Evolutionary conservation across 2,329 filamentous ascomycete species (phyloP).

Genomic region (Pseudogymnoascus sp.): DNA sequence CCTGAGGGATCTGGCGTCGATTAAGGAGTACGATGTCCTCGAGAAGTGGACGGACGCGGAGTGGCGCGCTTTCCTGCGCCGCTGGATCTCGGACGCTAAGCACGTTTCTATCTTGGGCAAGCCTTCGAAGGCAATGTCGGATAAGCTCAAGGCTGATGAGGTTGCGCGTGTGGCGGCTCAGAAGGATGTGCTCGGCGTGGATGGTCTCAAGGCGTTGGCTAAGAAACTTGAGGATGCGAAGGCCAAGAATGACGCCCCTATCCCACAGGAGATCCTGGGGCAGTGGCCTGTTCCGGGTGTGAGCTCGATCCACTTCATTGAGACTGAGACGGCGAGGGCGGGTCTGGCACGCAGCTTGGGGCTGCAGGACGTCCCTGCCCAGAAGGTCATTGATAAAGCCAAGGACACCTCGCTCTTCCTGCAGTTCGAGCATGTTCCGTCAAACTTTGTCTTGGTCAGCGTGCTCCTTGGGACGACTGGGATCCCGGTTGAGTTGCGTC

Average conservation of each 20-base stretch:
- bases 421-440: conserved; percentile 93
- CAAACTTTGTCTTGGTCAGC: conserved; percentile 82
- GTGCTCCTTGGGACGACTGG: conserved; percentile 70
- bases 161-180: conserved; percentile 69
- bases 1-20: conserved; percentile 48
- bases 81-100: conserved; percentile 76
- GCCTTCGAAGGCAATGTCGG: conserved; percentile 70
- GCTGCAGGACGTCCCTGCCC: conserved; percentile 56
- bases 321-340: conserved; percentile 74
- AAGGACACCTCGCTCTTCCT: conserved; percentile 65
- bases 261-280: conserved; percentile 73
- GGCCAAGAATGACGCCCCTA: conserved; percentile 76
- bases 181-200: conserved; percentile 69
- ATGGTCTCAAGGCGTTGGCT: conserved; percentile 67
- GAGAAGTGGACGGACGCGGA: conserved; percentile 73
- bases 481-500: conserved; percentile 74
- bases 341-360: conserved; percentile 69
- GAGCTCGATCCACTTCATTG: conserved; percentile 90
- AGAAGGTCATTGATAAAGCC: conserved; percentile 66
- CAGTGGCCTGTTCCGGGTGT: conserved; percentile 74
- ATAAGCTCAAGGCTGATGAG: conserved; percentile 74
- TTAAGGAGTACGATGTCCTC: conserved; percentile 57
- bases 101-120: conserved; percentile 84
- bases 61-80: conserved; percentile 74
- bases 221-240: conserved; percentile 76